phyloP scores from a whole-genome alignment of 2,329 filamentous ascomycete species.

The Fusarium verrucosum region DNA sequence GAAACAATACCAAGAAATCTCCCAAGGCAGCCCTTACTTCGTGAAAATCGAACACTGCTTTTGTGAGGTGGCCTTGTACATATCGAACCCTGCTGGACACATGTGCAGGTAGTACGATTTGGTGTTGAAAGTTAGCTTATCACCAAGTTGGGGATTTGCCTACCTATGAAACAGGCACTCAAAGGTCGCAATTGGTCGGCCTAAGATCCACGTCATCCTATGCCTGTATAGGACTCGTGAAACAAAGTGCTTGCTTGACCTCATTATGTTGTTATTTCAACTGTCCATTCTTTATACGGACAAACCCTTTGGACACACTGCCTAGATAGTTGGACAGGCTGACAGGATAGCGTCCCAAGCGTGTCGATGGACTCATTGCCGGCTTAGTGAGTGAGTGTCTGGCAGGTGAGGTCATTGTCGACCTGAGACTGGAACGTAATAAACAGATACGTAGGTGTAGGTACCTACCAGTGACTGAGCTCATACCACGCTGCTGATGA shows the following conservation, averaged over 20 bases:
- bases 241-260: conserved; percentile 21
- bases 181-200: conserved; percentile 25
- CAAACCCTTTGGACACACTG: not conserved
- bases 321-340: not conserved
- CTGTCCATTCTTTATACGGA: not conserved
- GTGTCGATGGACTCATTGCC: not conserved
- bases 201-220: conserved; percentile 12
- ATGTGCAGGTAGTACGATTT: too few relatives aligned
- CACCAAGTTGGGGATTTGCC: not conserved
- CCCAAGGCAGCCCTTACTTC: not conserved
- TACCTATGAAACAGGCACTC: conserved; percentile 31
- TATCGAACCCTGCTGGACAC: too few relatives aligned
- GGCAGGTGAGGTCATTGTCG: not conserved
- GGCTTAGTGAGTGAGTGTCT: not conserved
- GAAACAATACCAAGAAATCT: not conserved
- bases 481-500: not conserved
- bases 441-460: too few relatives aligned
- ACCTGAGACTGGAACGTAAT: conserved; percentile 11
- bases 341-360: not conserved
- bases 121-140: not conserved
- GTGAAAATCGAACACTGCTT: not conserved
- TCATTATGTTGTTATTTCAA: not conserved
- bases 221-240: conserved; percentile 36
- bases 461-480: not conserved
- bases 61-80: not conserved